Percentiles rank a stretch among this genome's conserved stretches.
phyloP scores from a whole-genome alignment of 1,284 basidiomycete species.

The Heliocybe sulcata region DNA sequence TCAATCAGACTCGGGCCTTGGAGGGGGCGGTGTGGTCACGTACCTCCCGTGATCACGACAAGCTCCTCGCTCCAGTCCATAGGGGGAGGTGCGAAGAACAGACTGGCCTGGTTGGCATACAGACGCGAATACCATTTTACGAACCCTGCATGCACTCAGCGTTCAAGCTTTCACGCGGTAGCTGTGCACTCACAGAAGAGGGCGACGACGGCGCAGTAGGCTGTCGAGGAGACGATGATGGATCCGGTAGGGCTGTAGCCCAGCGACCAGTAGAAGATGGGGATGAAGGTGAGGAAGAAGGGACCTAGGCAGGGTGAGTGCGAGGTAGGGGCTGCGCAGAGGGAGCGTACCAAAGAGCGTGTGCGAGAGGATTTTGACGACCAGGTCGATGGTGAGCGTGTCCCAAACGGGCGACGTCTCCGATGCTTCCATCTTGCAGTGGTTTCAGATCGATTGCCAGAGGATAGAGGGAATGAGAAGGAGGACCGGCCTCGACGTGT shows the following conservation, averaged over 20 bases:
- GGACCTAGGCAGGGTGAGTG: constrained; percentile 44
- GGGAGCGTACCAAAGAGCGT: constrained; percentile 67
- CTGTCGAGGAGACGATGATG: constrained; percentile 38
- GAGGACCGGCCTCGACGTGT: constrained; percentile 2
- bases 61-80: constrained; percentile 83
- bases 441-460: not conserved
- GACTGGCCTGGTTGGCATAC: constrained; percentile 66
- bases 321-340: constrained; percentile 1
- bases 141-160: constrained; percentile 38
- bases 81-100: constrained; percentile 49
- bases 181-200: constrained; percentile 49
- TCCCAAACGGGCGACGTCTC: constrained; percentile 48
- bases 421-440: constrained; percentile 1
- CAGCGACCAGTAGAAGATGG: constrained; percentile 70
- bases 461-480: not conserved
- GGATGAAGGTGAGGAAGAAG: constrained; percentile 74
- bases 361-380: constrained; percentile 68
- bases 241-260: constrained; percentile 45
- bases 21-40: constrained; percentile 12
- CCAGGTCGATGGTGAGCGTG: constrained; percentile 62
- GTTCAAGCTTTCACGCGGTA: constrained; percentile 1
- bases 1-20: not conserved
- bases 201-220: constrained; percentile 51
- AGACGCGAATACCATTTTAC: constrained; percentile 61
- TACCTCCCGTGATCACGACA: constrained; percentile 86